Conservation (phyloP, 1,284 basidiomycete genomes). For the Boletus sp. region DNA sequence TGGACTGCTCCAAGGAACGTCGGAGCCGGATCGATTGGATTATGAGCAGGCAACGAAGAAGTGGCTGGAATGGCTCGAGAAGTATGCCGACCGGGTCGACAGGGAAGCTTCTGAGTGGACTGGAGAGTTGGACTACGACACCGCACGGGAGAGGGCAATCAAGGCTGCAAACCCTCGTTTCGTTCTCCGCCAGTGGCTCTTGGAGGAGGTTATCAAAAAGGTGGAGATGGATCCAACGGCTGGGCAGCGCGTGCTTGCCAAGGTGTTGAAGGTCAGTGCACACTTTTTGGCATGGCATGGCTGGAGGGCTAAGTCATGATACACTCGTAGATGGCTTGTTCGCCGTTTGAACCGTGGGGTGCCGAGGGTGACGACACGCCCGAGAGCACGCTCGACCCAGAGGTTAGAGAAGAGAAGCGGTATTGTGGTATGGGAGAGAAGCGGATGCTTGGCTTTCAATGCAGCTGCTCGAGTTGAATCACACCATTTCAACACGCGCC, state of each 20-base stretch:
- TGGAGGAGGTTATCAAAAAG: slow-evolving; percentile 84
- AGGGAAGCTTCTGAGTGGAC: slow-evolving; percentile 52
- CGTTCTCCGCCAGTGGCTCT: slow-evolving; percentile 88
- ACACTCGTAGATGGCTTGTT: slow-evolving; percentile 69
- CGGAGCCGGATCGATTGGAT: slow-evolving; percentile 49
- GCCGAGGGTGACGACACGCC: slow-evolving; percentile 54
- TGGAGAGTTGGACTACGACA: slow-evolving; percentile 43
- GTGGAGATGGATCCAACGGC: slow-evolving; percentile 59
- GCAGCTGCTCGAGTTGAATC: slow-evolving; percentile 83
- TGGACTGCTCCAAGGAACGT: slow-evolving; percentile 51
- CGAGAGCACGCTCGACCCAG: slow-evolving; percentile 52
- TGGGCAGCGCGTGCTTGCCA: slow-evolving; percentile 67
- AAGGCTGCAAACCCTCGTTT: slow-evolving; percentile 81
- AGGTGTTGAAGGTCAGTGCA: slow-evolving; percentile 69
- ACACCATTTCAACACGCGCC: no score
- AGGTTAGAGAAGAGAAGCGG: slow-evolving; percentile 73
- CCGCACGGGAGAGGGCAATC: slow-evolving; percentile 48
- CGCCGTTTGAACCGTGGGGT: slow-evolving; percentile 82
- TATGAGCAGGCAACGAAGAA: slow-evolving; percentile 49
- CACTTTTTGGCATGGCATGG: not conserved
- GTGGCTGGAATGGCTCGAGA: slow-evolving; percentile 69
- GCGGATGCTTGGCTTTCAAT: slow-evolving; percentile 87
- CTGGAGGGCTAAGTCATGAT: not conserved
- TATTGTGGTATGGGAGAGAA: slow-evolving; percentile 80
- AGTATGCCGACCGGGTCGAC: slow-evolving; percentile 64